phyloP scores from a whole-genome alignment of 2,329 filamentous ascomycete genomes.

The Trichoderma polysporum region DNA sequence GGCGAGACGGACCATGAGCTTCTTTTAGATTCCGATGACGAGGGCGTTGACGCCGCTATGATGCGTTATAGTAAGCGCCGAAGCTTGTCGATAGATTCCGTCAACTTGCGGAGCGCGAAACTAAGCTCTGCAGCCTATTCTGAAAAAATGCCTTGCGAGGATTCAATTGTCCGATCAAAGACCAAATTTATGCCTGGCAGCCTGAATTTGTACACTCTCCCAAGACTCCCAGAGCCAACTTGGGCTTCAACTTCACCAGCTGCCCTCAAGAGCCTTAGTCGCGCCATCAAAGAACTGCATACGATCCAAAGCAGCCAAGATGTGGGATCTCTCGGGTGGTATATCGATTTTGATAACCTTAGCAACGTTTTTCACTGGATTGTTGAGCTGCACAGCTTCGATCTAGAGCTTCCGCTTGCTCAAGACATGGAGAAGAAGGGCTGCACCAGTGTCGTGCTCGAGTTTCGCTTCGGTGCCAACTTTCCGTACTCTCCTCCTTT shows the following conservation, averaged over 20 bases:
- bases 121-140: constrained; percentile 20
- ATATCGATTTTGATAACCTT: constrained; percentile 66
- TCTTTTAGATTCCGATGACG: constrained; percentile 28
- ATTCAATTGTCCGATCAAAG: neutral
- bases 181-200: constrained; percentile 63
- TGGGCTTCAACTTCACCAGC: constrained; percentile 32
- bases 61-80: constrained; percentile 1
- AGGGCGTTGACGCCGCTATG: neutral
- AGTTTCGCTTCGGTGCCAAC: constrained; percentile 74
- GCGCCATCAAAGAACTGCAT: constrained; percentile 62
- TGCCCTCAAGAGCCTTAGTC: constrained; percentile 29
- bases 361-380: constrained; percentile 88
- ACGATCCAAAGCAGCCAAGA: constrained; percentile 62
- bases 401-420: constrained; percentile 65
- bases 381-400: constrained; percentile 83
- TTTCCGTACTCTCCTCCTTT: constrained; percentile 82
- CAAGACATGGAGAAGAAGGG: constrained; percentile 67
- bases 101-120: constrained; percentile 5
- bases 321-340: constrained; percentile 75
- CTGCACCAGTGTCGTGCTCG: constrained; percentile 70
- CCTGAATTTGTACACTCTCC: constrained; percentile 61
- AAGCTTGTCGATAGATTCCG: constrained; percentile 1
- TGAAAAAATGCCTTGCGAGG: neutral
- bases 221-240: constrained; percentile 51
- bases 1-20: constrained; percentile 25